Evolutionary conservation across 257 asterid species (phyloP).

Genomic region (Nicotiana sylvestris): DNA sequence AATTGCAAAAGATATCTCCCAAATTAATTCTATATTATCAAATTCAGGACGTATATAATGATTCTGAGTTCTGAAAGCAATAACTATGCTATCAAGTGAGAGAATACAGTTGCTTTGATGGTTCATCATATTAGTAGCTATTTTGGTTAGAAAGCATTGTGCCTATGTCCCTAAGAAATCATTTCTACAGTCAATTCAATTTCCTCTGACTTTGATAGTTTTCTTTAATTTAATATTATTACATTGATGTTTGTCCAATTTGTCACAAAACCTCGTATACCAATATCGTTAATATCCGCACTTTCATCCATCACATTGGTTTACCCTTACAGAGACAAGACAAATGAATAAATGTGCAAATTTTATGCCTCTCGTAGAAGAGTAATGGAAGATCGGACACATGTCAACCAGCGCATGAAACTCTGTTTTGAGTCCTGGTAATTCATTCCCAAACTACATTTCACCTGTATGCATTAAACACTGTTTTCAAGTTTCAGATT

Average conservation of each 20-base stretch:
- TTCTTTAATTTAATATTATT: background rate
- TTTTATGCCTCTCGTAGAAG: background rate
- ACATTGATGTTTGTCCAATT: background rate
- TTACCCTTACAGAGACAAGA: background rate
- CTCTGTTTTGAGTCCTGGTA: background rate
- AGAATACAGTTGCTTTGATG: background rate
- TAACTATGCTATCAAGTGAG: background rate
- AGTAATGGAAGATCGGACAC: background rate
- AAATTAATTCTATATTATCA: background rate
- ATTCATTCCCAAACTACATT: background rate
- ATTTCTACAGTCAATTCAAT: background rate
- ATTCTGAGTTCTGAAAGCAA: conserved; percentile 1
- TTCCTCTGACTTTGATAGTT: background rate
- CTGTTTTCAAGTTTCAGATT: background rate
- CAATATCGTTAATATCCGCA: background rate
- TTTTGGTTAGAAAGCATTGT: background rate
- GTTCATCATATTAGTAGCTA: background rate
- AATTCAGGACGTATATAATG: background rate
- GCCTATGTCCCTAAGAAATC: background rate
- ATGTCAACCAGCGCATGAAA: background rate
- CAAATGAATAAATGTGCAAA: background rate
- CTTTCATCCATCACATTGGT: background rate
- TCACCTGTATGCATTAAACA: background rate
- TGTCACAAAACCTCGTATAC: background rate
- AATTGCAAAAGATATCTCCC: background rate